A percentile compares a stretch with the other conserved stretches of the same genome.
Conservation (phyloP, 495 filamentous ascomycete genomes). For the Penicillium tannophilum region DNA sequence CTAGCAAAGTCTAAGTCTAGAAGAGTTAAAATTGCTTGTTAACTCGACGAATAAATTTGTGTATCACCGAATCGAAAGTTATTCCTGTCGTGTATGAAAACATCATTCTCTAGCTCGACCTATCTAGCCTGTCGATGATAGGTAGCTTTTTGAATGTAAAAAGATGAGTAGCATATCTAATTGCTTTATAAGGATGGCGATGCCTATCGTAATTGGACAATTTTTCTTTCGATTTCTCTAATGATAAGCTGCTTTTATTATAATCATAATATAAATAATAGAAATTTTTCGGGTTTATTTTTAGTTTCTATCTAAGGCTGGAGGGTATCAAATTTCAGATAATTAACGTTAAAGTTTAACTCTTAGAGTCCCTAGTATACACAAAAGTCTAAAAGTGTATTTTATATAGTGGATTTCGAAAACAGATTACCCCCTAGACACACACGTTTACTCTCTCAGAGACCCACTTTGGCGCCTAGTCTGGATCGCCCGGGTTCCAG, state of each 20-base stretch:
- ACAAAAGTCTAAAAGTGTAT: neutral
- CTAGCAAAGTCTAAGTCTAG: neutral
- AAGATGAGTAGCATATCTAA: neutral
- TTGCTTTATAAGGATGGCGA: neutral
- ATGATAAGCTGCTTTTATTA: neutral
- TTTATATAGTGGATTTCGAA: neutral
- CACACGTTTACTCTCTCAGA: neutral
- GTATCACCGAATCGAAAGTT: neutral
- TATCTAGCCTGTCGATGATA: neutral
- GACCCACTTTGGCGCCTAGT: too few relatives aligned
- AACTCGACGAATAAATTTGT: neutral
- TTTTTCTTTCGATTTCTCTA: neutral
- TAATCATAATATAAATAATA: neutral
- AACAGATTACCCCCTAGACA: conserved; percentile 1
- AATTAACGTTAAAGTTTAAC: neutral
- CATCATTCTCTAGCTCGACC: neutral
- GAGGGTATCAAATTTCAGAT: neutral
- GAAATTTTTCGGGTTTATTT: neutral
- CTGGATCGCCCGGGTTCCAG: too few relatives aligned
- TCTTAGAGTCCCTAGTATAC: neutral
- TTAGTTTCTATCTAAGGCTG: neutral
- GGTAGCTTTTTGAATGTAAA: neutral
- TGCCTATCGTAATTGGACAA: neutral
- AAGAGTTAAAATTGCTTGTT: neutral
- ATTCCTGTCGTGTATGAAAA: neutral